A percentile compares a stretch with the other conserved stretches of the same genome.
Conservation (phyloP, 257 asterid genomes). For the Perilla frutescens region DNA sequence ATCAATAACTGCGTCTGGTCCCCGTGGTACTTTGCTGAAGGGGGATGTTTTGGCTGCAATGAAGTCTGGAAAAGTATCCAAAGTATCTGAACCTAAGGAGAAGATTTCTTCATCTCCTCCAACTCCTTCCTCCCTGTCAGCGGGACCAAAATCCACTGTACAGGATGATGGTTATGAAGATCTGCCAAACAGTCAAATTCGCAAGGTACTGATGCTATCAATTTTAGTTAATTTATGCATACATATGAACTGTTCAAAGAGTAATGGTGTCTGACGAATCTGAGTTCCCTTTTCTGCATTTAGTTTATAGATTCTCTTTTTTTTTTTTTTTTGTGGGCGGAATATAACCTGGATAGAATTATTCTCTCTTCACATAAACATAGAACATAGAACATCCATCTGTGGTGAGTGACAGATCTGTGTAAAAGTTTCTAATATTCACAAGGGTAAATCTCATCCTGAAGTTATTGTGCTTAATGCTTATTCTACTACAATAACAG, state of each 20-base stretch:
- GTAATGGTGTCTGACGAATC: constrained; percentile 10
- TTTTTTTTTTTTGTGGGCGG: background rate
- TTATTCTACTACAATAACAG: background rate
- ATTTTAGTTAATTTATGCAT: constrained; percentile 23
- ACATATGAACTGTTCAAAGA: background rate
- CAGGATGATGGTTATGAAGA: constrained; percentile 76
- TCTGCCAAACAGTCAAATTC: constrained; percentile 90
- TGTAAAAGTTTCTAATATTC: constrained; percentile 5
- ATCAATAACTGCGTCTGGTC: constrained; percentile 86
- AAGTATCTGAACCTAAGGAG: constrained; percentile 52
- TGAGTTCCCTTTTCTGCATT: constrained; percentile 24
- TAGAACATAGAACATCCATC: constrained; percentile 15
- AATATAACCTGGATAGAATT: constrained; percentile 7
- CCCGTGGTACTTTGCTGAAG: constrained; percentile 92
- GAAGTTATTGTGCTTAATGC: constrained; percentile 6
- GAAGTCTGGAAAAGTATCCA: constrained; percentile 80
- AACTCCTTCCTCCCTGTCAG: constrained; percentile 48
- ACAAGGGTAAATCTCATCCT: constrained; percentile 13
- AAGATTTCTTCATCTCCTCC: constrained; percentile 49
- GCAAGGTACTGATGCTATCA: constrained; percentile 66
- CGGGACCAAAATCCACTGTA: constrained; percentile 53
- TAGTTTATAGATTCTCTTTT: background rate
- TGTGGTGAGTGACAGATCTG: constrained; percentile 16
- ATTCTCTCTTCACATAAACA: constrained; percentile 17
- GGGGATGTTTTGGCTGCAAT: constrained; percentile 95